Evolutionary conservation across 768 basidiomycete species (phyloP), one percentile per base, ranked within the genome.

Genomic region (Mycena pura): DNA sequence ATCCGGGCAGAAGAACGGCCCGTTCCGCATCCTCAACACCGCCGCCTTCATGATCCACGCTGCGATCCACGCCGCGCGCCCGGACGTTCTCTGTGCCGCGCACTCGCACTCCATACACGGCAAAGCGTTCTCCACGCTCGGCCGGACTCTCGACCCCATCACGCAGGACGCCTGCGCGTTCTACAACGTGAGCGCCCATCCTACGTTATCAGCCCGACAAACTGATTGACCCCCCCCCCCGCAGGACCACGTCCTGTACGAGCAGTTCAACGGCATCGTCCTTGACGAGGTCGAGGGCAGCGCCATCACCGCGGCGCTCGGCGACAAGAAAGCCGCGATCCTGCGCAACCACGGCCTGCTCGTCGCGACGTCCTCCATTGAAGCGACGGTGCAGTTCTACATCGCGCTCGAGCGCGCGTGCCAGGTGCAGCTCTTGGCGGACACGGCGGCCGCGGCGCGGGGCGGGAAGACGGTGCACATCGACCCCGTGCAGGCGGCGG

Each of bases 81-180:
- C 82, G 7, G 82, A 84, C 57, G 76, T 84, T 32, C 49, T 79
- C 6, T 77, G 79, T 45, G 80, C 79, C 8, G 81, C 80, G 0
- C 83, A 84, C 63, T 80, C 79, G 17, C 82, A 83, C 66, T 80
- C 81, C 10, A 70, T 78, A 7, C 72, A 79, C 68, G 84, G 83
- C 34, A 83, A 81, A 65, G 80, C 82, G 0, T 85, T 80, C 70
- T 79, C 80, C 8, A 71, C 79, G 9, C 75, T 84, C 24, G 81
- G 82, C 14, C 74, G 71, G 27, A 70, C 74, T 14, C 70, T 82
- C 34, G 78, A 82, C 29, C 76, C 79, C 65, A 73, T 79, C 39
- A 77, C 77, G 7, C 81, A 82, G 66, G 82, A 82, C 55, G 64
- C 77, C 10, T 81, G 79, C 55, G 73, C 75, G 3, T 80, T 84